phyloP scores from a whole-genome alignment of 116 monocot genomes.

The Dioscorea cayenensis region DNA sequence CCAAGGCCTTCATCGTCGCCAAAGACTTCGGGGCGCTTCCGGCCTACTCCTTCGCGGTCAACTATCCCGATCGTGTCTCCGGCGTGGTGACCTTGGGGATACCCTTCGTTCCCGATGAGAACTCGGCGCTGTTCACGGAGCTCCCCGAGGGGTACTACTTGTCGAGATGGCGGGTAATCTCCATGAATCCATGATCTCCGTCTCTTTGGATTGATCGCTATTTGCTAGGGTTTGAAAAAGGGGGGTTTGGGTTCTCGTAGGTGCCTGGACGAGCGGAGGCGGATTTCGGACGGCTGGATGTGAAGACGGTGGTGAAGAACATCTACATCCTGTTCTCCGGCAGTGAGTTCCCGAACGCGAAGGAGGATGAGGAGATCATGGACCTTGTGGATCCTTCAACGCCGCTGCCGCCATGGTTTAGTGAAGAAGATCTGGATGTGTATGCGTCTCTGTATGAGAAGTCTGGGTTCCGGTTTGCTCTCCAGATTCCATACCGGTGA shows the following conservation, averaged over 20 bases:
- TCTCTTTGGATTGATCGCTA: background rate
- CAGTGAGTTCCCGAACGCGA: conserved; percentile 40
- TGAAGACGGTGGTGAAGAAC: conserved; percentile 39
- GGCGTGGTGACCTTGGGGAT: conserved; percentile 35
- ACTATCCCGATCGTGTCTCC: conserved; percentile 23
- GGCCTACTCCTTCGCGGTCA: conserved; percentile 26
- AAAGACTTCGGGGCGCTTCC: conserved; percentile 49
- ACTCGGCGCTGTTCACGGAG: too few species aligned
- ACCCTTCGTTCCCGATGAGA: conserved; percentile 17
- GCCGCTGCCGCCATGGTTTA: conserved; percentile 42
- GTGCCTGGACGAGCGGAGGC: conserved; percentile 51
- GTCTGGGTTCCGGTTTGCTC: conserved; percentile 31
- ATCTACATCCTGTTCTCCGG: conserved; percentile 56
- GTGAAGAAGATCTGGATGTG: conserved; percentile 39
- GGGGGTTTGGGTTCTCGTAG: background rate
- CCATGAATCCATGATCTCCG: background rate
- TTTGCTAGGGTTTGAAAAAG: too few species aligned
- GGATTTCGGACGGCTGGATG: conserved; percentile 44
- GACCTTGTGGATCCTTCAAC: conserved; percentile 43
- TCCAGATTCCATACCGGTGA: conserved; percentile 60
- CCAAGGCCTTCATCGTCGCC: conserved; percentile 43
- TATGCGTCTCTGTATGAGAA: conserved; percentile 57
- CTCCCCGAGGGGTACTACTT: conserved; percentile 27
- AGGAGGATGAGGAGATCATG: conserved; percentile 56
- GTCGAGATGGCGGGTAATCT: conserved; percentile 23